These are phyloP conservation scores for Physcomitrellopsis africana DNA, from an alignment of 225 moss, liverwort and hornwort species.

Conservation along the genomic window DNA sequence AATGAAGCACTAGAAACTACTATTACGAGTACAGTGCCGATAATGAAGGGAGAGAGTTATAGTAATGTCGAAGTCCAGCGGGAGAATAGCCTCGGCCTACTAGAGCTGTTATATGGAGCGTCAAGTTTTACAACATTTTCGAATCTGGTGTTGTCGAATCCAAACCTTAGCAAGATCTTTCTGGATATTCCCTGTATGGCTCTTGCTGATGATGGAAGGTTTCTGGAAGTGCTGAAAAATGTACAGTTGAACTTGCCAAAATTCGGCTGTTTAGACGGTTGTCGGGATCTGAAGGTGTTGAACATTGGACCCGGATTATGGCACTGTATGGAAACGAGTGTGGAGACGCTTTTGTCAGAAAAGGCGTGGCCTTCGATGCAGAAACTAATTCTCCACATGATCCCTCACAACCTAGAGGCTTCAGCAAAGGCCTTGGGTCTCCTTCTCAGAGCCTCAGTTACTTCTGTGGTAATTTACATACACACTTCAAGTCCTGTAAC, in stretches of 20 bases:
- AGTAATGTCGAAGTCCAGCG: too few species aligned
- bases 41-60: too few species aligned
- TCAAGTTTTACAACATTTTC: slow-evolving; percentile 17
- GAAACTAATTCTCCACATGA: slow-evolving; percentile 37
- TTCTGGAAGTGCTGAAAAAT: slow-evolving; percentile 26
- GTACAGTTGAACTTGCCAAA: slow-evolving; percentile 32
- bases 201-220: slow-evolving; percentile 43
- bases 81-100: not conserved
- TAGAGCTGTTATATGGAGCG: slow-evolving; percentile 24
- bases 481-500: slow-evolving; percentile 17
- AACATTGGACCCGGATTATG: slow-evolving; percentile 56
- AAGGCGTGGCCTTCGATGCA: slow-evolving; percentile 40
- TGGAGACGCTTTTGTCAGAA: not conserved
- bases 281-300: slow-evolving; percentile 33
- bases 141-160: not conserved
- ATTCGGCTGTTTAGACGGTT: slow-evolving; percentile 30
- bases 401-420: slow-evolving; percentile 12
- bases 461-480: slow-evolving; percentile 12
- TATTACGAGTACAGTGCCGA: too few species aligned
- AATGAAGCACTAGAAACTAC: too few species aligned
- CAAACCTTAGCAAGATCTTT: slow-evolving; percentile 31
- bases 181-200: slow-evolving; percentile 54
- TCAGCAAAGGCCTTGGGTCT: not conserved
- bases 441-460: not conserved
- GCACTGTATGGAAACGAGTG: slow-evolving; percentile 41